These are phyloP conservation scores for Dothistroma pini DNA, from an alignment of 2,329 filamentous ascomycete genomes.

Conservation along the genomic window DNA sequence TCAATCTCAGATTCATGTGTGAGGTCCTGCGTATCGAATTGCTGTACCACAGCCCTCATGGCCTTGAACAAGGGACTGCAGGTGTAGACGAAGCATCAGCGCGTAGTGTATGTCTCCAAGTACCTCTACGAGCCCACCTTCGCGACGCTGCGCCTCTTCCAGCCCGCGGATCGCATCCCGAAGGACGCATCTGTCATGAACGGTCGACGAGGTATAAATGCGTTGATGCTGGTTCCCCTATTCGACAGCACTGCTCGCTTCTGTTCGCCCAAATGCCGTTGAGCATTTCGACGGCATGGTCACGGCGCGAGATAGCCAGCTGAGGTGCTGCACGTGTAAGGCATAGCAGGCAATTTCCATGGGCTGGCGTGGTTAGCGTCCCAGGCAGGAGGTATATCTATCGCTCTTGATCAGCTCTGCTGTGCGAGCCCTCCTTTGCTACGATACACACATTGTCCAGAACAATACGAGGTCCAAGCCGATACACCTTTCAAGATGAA, in stretches of 20 bases:
- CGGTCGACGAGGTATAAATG: background rate
- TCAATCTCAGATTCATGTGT: background rate
- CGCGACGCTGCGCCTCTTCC: background rate
- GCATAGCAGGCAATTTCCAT: background rate
- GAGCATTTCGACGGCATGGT: background rate
- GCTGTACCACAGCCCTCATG: background rate
- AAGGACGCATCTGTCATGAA: background rate
- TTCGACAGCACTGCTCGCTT: background rate
- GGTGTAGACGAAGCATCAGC: background rate
- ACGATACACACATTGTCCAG: slow-evolving; percentile 2
- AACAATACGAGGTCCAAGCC: background rate
- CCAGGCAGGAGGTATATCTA: background rate
- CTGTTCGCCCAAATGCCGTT: background rate
- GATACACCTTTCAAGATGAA: slow-evolving; percentile 29
- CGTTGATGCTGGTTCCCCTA: background rate
- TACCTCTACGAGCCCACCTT: background rate
- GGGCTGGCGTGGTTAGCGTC: background rate
- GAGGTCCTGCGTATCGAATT: background rate
- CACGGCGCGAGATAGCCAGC: background rate
- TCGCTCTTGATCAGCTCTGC: background rate
- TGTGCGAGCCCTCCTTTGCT: background rate
- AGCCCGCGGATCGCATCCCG: background rate
- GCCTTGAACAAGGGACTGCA: background rate
- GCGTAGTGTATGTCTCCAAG: background rate
- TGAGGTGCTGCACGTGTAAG: background rate